These are phyloP conservation scores for Tolypocladium capitatum DNA, from an alignment of 2,329 filamentous ascomycete species.

Conservation along the genomic window DNA sequence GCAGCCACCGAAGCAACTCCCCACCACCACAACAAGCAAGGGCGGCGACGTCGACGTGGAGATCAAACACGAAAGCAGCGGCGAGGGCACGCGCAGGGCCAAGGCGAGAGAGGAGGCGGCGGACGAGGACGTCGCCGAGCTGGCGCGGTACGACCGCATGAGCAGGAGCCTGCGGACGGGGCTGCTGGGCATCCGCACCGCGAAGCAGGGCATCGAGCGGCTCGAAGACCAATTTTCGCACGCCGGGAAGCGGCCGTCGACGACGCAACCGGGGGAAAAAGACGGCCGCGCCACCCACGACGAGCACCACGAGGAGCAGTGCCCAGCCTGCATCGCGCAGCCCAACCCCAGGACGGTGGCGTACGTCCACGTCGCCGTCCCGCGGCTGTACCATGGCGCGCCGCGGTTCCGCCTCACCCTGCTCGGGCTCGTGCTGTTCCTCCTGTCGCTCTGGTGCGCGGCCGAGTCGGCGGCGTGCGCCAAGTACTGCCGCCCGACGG, in stretches of 20 bases:
- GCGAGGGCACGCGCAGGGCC: conserved; percentile 1
- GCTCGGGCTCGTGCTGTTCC: conserved; percentile 30
- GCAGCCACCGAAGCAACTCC: conserved; percentile 12
- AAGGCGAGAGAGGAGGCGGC: conserved; percentile 2
- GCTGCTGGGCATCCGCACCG: conserved; percentile 37
- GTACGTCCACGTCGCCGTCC: conserved; percentile 30
- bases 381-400: conserved; percentile 29
- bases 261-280: not conserved
- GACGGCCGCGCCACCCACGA: conserved; percentile 2
- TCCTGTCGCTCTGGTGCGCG: conserved; percentile 37
- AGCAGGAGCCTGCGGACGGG: conserved; percentile 37
- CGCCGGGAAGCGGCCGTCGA: conserved; percentile 14
- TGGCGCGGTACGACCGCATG: conserved; percentile 35
- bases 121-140: conserved; percentile 20
- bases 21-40: conserved; percentile 10
- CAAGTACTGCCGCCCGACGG: conserved; percentile 39
- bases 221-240: conserved; percentile 38
- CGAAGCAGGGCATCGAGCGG: conserved; percentile 44
- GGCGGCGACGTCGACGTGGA: not conserved
- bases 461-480: conserved; percentile 41
- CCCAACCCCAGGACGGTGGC: conserved; percentile 10
- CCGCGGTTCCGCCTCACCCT: conserved; percentile 34
- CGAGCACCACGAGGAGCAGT: conserved; percentile 4
- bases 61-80: conserved; percentile 8
- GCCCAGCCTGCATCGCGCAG: conserved; percentile 7